Evolutionary conservation across 1,284 basidiomycete species (phyloP), one percentile per base, ranked within the genome.

Genomic region (Porodaedalea pini): DNA sequence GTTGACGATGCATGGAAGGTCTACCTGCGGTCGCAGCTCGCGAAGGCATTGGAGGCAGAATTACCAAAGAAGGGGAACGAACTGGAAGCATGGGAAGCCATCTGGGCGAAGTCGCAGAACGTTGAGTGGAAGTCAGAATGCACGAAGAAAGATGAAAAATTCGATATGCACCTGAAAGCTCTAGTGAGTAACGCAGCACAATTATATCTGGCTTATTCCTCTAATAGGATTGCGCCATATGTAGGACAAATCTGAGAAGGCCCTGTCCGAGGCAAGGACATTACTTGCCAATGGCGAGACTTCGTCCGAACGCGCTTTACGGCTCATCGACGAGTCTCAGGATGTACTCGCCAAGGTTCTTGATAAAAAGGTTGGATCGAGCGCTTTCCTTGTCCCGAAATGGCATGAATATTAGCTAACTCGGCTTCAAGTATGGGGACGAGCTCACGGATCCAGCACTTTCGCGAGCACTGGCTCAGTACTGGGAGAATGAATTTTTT

Each of bases 401-500:
- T 27, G 31, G 57, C 8, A 59, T 54, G 40, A 51, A 60, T 54
- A 37, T 67, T 65, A 21, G 23, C 3, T 25, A 51, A 54, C 60
- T 37, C 59, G 64, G 44, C 59, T 54, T 53, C 6, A 67, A 94
- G 90, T 79, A 83, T 63, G 91, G 88, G 63, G 76, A 85, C 51
- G 90, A 88, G 2, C 87, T 98, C 31, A 88, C 86, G 1, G 93
- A 98, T 71, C 95, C 90, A 3, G 81, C 85, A 10, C 86, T 99
- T 57, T 96, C 91, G 65, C 87, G 92, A 50, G 78, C 83, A 19
- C 80, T 97, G 3, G 88, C 97, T 1, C 82, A 91, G 7, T 87
- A 88, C 69, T 98, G 95, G 95, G 97, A 99, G 73, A 76, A 75
- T 29, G 81, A 84, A 54, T 99, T 93, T 76, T 96, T 98, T 75